These are phyloP conservation scores for Gracilaria caudata DNA, from an alignment of 23 red algal species.

Conservation along the genomic window DNA sequence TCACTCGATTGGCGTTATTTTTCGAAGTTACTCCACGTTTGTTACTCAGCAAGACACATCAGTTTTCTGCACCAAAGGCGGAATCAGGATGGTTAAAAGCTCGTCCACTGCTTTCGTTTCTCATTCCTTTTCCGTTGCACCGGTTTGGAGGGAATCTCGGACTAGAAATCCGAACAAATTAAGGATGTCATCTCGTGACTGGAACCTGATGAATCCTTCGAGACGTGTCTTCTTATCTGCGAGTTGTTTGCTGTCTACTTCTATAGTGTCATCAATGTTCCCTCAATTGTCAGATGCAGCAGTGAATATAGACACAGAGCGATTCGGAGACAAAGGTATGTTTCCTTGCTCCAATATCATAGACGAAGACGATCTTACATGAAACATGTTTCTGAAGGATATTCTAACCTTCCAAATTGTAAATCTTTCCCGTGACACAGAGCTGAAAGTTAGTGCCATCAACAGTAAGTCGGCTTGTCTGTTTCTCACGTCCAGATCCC, in stretches of 20 bases:
- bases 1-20: no score
- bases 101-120: constrained; percentile 1
- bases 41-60: no score
- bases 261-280: constrained; percentile 8
- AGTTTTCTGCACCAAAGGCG: no score
- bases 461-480: constrained; percentile 46
- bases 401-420: not conserved
- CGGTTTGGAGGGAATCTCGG: not conserved
- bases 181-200: not conserved
- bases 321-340: constrained; percentile 77
- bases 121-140: not conserved
- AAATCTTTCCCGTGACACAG: not conserved
- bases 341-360: not conserved
- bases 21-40: no score
- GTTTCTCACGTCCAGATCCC: not conserved
- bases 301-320: constrained; percentile 73
- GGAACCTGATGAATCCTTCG: not conserved
- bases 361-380: not conserved
- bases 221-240: constrained; percentile 16
- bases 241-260: not conserved
- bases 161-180: not conserved
- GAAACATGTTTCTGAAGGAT: not conserved
- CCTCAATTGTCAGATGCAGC: constrained; percentile 39
- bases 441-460: constrained; percentile 67
- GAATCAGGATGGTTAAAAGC: no score